Evolutionary conservation across 352 stramenopile species (phyloP), one percentile per base, ranked within the genome.

Genomic region (Globisporangium middletonii): DNA sequence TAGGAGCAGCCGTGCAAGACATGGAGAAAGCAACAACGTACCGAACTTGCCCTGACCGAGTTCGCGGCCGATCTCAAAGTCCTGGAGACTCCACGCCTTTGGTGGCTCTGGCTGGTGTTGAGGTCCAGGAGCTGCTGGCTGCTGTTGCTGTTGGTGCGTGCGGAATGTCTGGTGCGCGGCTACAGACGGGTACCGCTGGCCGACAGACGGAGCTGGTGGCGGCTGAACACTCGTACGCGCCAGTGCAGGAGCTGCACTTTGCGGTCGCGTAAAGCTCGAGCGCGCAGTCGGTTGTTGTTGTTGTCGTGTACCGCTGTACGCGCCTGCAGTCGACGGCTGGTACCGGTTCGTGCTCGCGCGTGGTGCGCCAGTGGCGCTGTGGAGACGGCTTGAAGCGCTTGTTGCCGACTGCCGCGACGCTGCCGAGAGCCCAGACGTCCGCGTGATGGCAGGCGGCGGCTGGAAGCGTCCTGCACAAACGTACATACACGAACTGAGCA

Each of bases 21-120:
- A 6, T 38, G 12, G 33, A 23, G 23, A 23, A 23, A 23, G 11
- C 45, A 23, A 7, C 0, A 0, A 53, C 64, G 33, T 74, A 56
- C 78, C 89, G 58, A 97, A 97, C 61, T 95, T 97, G 50, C 89
- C 89, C 5, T 71, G 75, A 4, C 89, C 89, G 1, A 97, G 68
- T 19, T 88, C 71, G 4, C 83, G 76, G 0, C 88, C 86, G 48
- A 97, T 90, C 50, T 90, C 78, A 67, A 97, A 97, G 69, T 96
- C 88, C 18, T 77, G 64, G 28, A 95, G 67, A 48, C 72, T 94
- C 88, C 88, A 97, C 12, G 77, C 70, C 49, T 87, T 89, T 4
- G 37, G 41, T 28, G 44, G 37, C 15, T 41, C 55, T 15, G 60
- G 62, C 0, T 70, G 62, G 18, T 56, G 70, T 8, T 69, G 60